A percentile compares a stretch with the other conserved stretches of the same genome.
phyloP scores from a whole-genome alignment of 352 stramenopile species.

The Phytopythium boreale region DNA sequence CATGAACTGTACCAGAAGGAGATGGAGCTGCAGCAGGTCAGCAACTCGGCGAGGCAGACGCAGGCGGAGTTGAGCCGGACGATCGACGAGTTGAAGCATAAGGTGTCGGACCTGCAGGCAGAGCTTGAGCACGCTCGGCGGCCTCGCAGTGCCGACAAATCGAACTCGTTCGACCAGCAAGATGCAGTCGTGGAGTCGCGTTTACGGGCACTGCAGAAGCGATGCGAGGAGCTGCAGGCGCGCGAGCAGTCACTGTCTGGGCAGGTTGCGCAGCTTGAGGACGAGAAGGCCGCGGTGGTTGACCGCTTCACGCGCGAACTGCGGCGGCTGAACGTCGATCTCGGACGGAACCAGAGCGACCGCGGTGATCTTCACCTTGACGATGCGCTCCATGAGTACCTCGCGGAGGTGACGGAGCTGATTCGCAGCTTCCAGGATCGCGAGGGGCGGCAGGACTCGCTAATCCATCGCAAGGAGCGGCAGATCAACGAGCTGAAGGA shows the following conservation, averaged over 20 bases:
- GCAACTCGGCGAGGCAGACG: neutral
- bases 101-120: neutral
- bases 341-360: constrained; percentile 12
- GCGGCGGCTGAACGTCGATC: constrained; percentile 35
- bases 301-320: constrained; percentile 40
- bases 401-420: constrained; percentile 31
- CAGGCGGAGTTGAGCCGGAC: neutral
- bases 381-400: constrained; percentile 14
- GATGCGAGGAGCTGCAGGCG: constrained; percentile 24
- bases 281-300: constrained; percentile 31
- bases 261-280: constrained; percentile 37
- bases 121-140: constrained; percentile 6
- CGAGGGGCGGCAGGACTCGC: constrained; percentile 35
- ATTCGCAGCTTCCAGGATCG: constrained; percentile 43
- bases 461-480: constrained; percentile 43
- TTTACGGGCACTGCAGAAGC: constrained; percentile 24
- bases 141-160: constrained; percentile 1
- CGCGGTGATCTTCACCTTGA: constrained; percentile 6
- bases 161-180: neutral
- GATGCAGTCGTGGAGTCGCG: constrained; percentile 12
- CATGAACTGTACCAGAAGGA: constrained; percentile 28
- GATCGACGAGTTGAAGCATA: neutral
- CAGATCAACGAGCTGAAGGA: constrained; percentile 38
- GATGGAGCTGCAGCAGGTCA: constrained; percentile 21
- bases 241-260: constrained; percentile 27